Evolutionary conservation across 2,329 filamentous ascomycete genomes (phyloP), one percentile per base, ranked within the genome.

Genomic region (Talaromyces amestolkiae): DNA sequence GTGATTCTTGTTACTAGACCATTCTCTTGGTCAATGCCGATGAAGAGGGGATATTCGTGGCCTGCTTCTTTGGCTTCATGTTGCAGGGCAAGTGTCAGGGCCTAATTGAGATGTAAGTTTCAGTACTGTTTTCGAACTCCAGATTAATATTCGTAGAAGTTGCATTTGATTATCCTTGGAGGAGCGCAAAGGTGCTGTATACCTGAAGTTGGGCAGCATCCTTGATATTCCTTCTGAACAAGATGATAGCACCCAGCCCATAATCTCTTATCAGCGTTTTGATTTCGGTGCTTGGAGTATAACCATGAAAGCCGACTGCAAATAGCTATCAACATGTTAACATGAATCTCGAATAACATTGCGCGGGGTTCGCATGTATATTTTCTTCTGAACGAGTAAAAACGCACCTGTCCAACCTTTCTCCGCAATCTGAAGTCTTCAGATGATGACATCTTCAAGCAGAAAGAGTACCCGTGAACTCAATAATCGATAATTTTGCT

Each of bases 21-120:
- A 74, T 81, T 81, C 67, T 82, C 80, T 67, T 82, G 79, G 58
- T 81, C 80, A 41, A 80, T 79, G 3, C 76, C 77, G 37, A 82
- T 82, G 59, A 82, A 77, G 0, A 82, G 70, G 60, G 75, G 77
- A 62, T 77, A 73, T 41, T 74, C 51, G 67, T 82, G 76, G 6
- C 78, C 78, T 19, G 78, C 75, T 24, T 71, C 56, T 65, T 70
- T 76, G 24, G 80, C 78, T 61, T 78, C 75, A 39, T 74, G 68
- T 71, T 82, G 80, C 1, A 82, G 73, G 37, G 74, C 74, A 3
- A 68, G 66, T 7, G 71, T 76, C 41, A 77, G 69, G 17, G 73
- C 67, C 75, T 76, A 70, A 1, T 53, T 72, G 27, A 7, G 27
- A 31, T n/a, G 6, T 8, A 73, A 65, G 47, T 8, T 37, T 35